phyloP scores from a whole-genome alignment of 2,329 filamentous ascomycete species.

The Xylaria hypoxylon region DNA sequence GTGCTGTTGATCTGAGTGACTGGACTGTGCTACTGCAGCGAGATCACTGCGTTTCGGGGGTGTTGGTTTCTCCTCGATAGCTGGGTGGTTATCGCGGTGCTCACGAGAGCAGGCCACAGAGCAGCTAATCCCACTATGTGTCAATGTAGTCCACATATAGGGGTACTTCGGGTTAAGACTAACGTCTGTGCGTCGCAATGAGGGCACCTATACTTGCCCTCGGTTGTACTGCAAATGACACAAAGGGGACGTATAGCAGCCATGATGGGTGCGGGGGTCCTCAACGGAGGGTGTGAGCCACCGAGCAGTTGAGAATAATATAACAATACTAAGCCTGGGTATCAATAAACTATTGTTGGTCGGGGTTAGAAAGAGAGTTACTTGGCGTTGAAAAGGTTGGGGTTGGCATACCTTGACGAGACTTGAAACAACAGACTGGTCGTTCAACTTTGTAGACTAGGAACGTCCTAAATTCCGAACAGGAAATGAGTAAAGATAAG shows the following conservation, averaged over 20 bases:
- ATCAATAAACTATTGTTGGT: neutral
- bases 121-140: slow-evolving; percentile 57
- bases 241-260: slow-evolving; percentile 53
- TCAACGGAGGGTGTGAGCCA: neutral
- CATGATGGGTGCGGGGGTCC: slow-evolving; percentile 39
- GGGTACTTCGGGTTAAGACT: slow-evolving; percentile 44
- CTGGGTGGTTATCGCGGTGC: slow-evolving; percentile 63
- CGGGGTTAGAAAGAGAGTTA: neutral
- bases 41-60: neutral
- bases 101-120: slow-evolving; percentile 68
- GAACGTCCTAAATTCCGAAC: neutral
- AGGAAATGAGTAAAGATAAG: neutral
- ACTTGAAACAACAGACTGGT: neutral
- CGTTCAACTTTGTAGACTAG: neutral
- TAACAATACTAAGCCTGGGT: neutral
- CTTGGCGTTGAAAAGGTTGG: neutral
- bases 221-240: slow-evolving; percentile 63
- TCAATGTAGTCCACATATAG: slow-evolving; percentile 4
- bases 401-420: slow-evolving; percentile 4
- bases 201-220: slow-evolving; percentile 73
- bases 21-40: neutral
- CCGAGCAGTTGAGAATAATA: neutral
- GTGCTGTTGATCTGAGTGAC: neutral
- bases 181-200: slow-evolving; percentile 70
- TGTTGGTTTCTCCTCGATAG: slow-evolving; percentile 47